phyloP scores from a whole-genome alignment of 1,139 yeast species.

The Suhomyces bolitotheri region DNA sequence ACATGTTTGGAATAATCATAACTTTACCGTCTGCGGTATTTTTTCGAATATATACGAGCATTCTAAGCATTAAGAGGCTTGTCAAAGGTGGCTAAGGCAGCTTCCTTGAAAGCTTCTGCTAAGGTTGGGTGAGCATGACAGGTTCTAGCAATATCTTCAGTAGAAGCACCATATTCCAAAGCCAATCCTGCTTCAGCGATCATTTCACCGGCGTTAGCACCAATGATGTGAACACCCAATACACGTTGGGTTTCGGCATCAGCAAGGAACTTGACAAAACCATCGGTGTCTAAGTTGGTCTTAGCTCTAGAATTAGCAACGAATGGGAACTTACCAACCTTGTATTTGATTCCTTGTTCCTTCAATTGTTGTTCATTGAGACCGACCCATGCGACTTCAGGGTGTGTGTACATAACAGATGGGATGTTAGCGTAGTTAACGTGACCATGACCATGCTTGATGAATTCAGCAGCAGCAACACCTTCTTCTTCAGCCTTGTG shows the following conservation, averaged over 20 bases:
- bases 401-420: conserved; percentile 97
- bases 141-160: conserved; percentile 96
- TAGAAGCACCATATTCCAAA: conserved; percentile 96
- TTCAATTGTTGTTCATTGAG: conserved; percentile 93
- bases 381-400: conserved; percentile 99
- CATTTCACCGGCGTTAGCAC: conserved; percentile 99
- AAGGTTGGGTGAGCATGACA: conserved; percentile 99
- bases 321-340: conserved; percentile 97
- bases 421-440: conserved; percentile 98
- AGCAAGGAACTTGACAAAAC: conserved; percentile 92
- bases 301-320: conserved; percentile 99
- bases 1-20: too few relatives aligned
- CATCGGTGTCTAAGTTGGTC: conserved; percentile 96
- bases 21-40: too few relatives aligned
- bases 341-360: conserved; percentile 89
- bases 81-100: conserved; percentile 88
- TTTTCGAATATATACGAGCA: conserved; percentile 5
- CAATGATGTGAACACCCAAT: conserved; percentile 95
- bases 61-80: conserved; percentile 80
- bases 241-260: conserved; percentile 98
- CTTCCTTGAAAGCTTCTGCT: conserved; percentile 98
- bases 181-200: conserved; percentile 98
- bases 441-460: conserved; percentile 93
- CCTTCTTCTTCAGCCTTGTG: conserved; percentile 99
- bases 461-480: conserved; percentile 95